Base-by-base conservation (phyloP, 2,329 filamentous ascomycete species). In the Akanthomyces lecanii region DNA sequence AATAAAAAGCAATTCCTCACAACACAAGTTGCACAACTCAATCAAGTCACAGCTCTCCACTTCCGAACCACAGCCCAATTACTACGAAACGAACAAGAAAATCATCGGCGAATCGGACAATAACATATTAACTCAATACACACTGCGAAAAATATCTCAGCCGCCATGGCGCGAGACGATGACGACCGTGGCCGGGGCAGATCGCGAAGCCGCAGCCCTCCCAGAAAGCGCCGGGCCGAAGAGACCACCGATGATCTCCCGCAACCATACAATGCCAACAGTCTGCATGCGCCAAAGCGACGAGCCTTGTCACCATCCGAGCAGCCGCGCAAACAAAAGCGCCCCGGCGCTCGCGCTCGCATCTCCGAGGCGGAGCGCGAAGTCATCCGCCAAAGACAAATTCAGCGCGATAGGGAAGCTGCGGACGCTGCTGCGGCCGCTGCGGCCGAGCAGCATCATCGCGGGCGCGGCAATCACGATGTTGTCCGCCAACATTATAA, bases 401-500 rank as follows among this genome's bases (percentile, higher is more conserved):
- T 84, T 16, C 83, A 89, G 64, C 82, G 82, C 65, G 81, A 84
- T 60, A 75, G 75, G 54, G 78, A 79, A 38, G 71, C 75, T 16
- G 76, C 74, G 16, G 73, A 71, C 25, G 71, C 72, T 7, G 73
- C 74, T 16, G 74, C 74, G 8, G 73, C 74, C 18, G 74, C 74
- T 8, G 73, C 74, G 14, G 73, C 74, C 5, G 73, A 72, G 0
- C 74, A 77, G 61, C 71, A 75, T 12, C 75, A 76, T 57, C 75
- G 78, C 50, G 75, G 77, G 50, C 77, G 79, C 40, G 78, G 87
- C 56, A 88, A 87, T 50, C 87, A 93, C 69, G 92, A 98, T 71
- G 88, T 96, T 8, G 95, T 98, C 55, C 86, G 89, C 57, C 89
- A 96, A 67, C 94, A 97, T 76, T 99, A 99, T 82, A 99, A 99